Base-by-base conservation (phyloP, 2,329 filamentous ascomycete genomes). In the Chrysosporium keratinophilum region DNA sequence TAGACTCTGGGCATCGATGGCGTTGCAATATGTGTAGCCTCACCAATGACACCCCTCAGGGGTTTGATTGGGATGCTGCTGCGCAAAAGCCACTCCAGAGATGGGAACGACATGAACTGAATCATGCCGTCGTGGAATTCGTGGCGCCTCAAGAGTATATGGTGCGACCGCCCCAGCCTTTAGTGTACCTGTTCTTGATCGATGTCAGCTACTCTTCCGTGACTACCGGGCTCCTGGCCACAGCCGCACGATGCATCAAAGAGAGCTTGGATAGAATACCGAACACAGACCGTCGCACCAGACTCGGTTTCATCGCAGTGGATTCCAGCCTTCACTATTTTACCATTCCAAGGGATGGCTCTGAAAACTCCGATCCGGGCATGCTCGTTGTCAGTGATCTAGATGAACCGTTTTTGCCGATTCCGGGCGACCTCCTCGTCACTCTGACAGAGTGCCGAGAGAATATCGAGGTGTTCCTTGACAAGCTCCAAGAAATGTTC, bases 21-120 rank as follows among this genome's bases (percentile, higher is more conserved):
- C 85, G 91, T 65, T 98, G 93, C 76, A 98, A 98, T 74, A 96
- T 98, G 90, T 98, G 93, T 72, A 97, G 95, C 71, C 77, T 98
- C 60, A 96, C 90, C 62, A 98, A 98, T 68, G 93, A 98, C 63
- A 91, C 97, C 39, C 93, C 93, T n/a, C 93, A 98, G 71, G 90
- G 90, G 37, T 98, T 98, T 61, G 93, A 98, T 69, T 98, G 93
- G 93, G 93, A 98, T 71, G 84, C 88, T 34, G 85, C 88, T 43
- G 78, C 89, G 52, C 91, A 97, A 71, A 90, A 95, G 75, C 86
- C 83, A 50, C 84, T 94, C 49, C 91, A 98, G 68, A 78, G 93
- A 66, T 95, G 93, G 86, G 84, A 94, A 69, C 80, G 93, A 62
- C 80, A 88, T 39, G 93, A 98, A 68, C 77, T 98, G 57, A 98